Percentiles rank a stretch among this genome's conserved stretches.
Conservation (phyloP, 768 basidiomycete species). For the Rhodotorula graminis region DNA sequence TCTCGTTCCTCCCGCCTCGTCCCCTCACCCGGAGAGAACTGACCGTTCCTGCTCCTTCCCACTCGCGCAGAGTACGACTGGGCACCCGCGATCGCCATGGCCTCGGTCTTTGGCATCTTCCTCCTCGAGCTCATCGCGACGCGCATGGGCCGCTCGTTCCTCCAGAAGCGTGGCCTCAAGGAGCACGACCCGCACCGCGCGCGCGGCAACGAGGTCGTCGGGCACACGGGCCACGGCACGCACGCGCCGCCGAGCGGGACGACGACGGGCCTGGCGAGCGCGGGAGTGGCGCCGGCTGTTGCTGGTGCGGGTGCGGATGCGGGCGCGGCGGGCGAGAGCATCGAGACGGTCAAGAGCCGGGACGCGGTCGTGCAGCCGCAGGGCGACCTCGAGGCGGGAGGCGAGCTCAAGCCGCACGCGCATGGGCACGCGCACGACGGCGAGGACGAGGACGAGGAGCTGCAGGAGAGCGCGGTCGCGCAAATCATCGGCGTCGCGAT, state of each 20-base stretch:
- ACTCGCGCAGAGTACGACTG: conserved; percentile 58
- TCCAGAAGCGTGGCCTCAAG: conserved; percentile 63
- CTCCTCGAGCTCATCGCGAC: conserved; percentile 79
- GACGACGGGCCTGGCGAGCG: not conserved
- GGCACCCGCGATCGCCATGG: conserved; percentile 70
- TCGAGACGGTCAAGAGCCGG: conserved; percentile 2
- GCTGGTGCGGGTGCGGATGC: not conserved
- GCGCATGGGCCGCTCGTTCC: conserved; percentile 72
- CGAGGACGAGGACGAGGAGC: not conserved
- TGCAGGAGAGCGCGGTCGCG: conserved; percentile 47
- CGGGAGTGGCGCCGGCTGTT: not conserved
- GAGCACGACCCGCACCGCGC: conserved; percentile 61
- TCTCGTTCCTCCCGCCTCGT: not conserved
- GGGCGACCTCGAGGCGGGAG: not conserved
- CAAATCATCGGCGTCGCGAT: conserved; percentile 84
- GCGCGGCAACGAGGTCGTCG: conserved; percentile 17
- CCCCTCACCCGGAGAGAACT: conserved; percentile 5
- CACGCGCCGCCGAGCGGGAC: conserved; percentile 28
- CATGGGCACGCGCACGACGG: not conserved
- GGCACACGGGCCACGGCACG: conserved; percentile 21
- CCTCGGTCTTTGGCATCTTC: conserved; percentile 78
- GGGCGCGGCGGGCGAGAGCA: not conserved
- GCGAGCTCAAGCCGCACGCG: not conserved
- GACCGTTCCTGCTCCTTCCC: not conserved
- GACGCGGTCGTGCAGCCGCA: not conserved